Base-by-base conservation (phyloP, 169 alveolate species). In the Sarcocystis neurona region DNA sequence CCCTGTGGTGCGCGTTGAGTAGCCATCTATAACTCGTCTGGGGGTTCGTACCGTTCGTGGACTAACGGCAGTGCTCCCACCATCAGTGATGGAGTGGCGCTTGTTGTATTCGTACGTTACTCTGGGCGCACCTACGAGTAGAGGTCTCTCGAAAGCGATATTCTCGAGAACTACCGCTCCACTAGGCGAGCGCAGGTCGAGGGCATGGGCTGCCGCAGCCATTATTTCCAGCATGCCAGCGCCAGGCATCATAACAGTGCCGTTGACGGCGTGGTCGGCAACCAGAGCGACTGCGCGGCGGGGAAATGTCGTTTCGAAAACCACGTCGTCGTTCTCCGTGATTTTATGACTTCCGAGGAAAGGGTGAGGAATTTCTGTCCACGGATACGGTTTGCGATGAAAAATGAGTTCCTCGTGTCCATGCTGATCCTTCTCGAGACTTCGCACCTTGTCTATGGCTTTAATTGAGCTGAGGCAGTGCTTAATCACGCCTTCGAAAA, bases 181-280 rank as follows among this genome's bases (percentile, higher is more conserved):
- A 3, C 80, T 53, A 15, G 93, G 44, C 50, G 84, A 74, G 47
- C 63, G 68, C 78, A 92, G 84, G 34, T 84, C 93, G 39, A 92
- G 70, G 20, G 90, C 86, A 15, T 56, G 68, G 23, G 91, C 91
- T n/a, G 95, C 92, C 23, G 94, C 95, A 27, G 94, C 94, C 47
- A 93, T 84, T 44, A 94, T 89, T 75, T 94, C 96, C 23, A 93
- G 77, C 60, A 92, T 84, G 34, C 94, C 96, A 47, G 94, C 91
- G 72, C 94, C 96, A 6, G 96, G 96, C 89, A 94, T 90, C 66
- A 94, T 92, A 20, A 92, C 92, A 27, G 60, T 88, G 43, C 92
- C 94, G 79, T 94, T 68, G 27, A 94, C 94, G 63, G 80, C 91
- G 91, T 94, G 96, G 78, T 94, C 96, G 66, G 93, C 91, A 43